Conservation (phyloP, 805 yeast species). For the Myxozyma neotropica region DNA sequence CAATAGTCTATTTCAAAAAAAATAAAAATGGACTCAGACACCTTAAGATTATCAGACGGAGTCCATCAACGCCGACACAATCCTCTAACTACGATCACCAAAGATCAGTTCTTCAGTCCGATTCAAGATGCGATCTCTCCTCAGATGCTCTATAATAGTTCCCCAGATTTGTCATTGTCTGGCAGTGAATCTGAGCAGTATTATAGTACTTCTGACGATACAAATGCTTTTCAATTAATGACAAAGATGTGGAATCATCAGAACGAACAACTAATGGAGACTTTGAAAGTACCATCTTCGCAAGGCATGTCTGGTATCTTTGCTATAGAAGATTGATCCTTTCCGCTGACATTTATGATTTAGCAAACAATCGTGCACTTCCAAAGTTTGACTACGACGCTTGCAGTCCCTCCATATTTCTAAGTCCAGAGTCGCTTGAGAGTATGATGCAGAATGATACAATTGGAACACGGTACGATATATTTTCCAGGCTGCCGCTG, state of each 20-base stretch:
- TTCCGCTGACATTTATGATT: too few relatives aligned
- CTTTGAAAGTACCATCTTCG: background rate
- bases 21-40: background rate
- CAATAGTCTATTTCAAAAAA: background rate
- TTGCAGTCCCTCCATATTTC: background rate
- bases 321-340: background rate
- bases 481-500: constrained; percentile 16
- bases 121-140: constrained; percentile 11
- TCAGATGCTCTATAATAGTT: constrained; percentile 19
- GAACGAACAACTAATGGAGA: constrained; percentile 8
- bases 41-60: background rate
- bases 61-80: background rate
- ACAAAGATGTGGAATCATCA: constrained; percentile 13
- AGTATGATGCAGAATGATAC: background rate
- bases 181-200: constrained; percentile 24
- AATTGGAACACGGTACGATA: constrained; percentile 19
- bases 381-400: constrained; percentile 6
- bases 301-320: background rate
- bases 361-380: background rate
- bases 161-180: constrained; percentile 21
- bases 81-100: background rate
- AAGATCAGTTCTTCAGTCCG: constrained; percentile 8
- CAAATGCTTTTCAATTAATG: constrained; percentile 2
- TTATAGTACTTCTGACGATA: constrained; percentile 9
- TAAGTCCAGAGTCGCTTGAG: constrained; percentile 3